Evolutionary conservation across 345 rosid species (phyloP).

Genomic region (Lepidium sativum): DNA sequence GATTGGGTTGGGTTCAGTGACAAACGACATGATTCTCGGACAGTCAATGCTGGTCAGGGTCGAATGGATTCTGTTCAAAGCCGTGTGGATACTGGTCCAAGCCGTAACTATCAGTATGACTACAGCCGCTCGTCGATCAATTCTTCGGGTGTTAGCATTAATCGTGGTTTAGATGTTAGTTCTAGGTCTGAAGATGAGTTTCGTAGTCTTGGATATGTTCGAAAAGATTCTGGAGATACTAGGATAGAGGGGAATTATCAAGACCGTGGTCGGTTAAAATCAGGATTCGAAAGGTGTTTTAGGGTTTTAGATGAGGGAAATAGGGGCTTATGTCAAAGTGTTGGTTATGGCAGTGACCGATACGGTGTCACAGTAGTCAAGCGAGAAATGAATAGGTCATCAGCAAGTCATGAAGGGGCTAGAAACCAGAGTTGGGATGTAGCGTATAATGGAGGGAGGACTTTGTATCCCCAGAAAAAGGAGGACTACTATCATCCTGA

Average conservation of each 20-base stretch:
- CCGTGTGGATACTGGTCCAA: constrained; percentile 9
- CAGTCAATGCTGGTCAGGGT: background rate
- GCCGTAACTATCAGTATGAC: constrained; percentile 31
- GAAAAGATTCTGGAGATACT: constrained; percentile 28
- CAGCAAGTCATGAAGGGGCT: constrained; percentile 22
- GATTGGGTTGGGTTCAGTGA: constrained; percentile 22
- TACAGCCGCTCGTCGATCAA: constrained; percentile 30
- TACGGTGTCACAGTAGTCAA: constrained; percentile 25
- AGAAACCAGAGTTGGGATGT: constrained; percentile 38
- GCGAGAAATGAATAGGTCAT: constrained; percentile 18
- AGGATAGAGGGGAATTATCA: constrained; percentile 22
- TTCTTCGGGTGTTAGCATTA: constrained; percentile 23
- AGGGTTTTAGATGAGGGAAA: constrained; percentile 29
- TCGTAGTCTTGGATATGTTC: constrained; percentile 24
- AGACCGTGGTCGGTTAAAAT: constrained; percentile 27
- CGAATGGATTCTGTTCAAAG: constrained; percentile 21
- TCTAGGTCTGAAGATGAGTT: constrained; percentile 46
- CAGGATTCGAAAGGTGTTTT: constrained; percentile 34
- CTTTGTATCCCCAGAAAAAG: constrained; percentile 24
- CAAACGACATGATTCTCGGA: constrained; percentile 26
- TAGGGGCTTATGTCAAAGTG: constrained; percentile 26
- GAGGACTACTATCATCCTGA: constrained; percentile 35
- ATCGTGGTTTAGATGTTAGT: constrained; percentile 36
- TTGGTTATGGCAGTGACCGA: constrained; percentile 24
- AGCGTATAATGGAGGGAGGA: constrained; percentile 19